Base-by-base conservation (phyloP, 2,329 filamentous ascomycete species). In the Stylonectria norvegica region DNA sequence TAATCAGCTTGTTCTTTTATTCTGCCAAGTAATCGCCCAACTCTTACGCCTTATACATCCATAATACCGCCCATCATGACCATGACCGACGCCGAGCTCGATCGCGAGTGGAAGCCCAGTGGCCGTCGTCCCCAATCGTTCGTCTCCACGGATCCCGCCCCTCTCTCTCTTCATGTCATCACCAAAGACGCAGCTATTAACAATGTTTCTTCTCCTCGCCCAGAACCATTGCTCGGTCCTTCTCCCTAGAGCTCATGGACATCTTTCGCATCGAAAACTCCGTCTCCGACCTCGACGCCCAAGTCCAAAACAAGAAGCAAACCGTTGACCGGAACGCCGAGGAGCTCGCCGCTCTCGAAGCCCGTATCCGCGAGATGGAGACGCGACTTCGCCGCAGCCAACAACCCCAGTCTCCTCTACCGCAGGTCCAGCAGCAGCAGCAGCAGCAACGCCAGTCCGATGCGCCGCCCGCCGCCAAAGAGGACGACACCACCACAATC, bases 241-340 rank as follows among this genome's bases (percentile, higher is more conserved):
- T 96, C 69, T 91, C 89, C 44, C 74, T 81, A 31, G 87, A 91
- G 63, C 75, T 96, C 46, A 86, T 91, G 72, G 85, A 89, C 62
- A 85, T 94, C 55, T 96, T 96, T 72, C 85, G 86, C 59, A 83
- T 96, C 60, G 87, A 93, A 55, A 85, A 82, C 65, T 84, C 83
- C 53, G 61, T 93, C 43, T 79, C 84, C 58, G 78, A 85, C 47
- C 75, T 95, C 23, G 80, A 86, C 58, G 75, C 84, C 62, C 79
- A 85, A 52, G 80, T 95, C 45, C 78, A 88, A n/a, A 20, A 49
- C 63, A 95, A 89, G 67, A 93, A 93, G 69, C 81, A 89, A 60
- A 78, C 79, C 45, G 83, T 97, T 60, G 78, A 76, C 49, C 79
- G 76, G 37, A 86, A 88, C 62, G 80, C 79, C 40, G 79, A 81